These are phyloP conservation scores for Aspergillus olivimuriae DNA, from an alignment of 495 filamentous ascomycete genomes.

Conservation along the genomic window DNA sequence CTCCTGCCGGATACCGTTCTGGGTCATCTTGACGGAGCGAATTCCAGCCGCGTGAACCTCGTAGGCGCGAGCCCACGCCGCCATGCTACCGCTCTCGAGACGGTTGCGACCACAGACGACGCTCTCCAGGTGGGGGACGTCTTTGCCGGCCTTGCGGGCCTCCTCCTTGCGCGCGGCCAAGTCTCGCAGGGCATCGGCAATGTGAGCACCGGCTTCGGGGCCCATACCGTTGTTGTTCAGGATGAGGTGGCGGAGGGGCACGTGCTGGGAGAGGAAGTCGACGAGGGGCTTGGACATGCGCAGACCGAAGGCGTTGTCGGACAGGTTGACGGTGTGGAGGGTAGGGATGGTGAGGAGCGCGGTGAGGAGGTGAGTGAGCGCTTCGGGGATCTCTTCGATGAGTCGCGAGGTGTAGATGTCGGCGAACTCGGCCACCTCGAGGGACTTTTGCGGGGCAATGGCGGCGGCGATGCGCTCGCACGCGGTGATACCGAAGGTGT, in stretches of 20 bases:
- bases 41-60: conserved; percentile 67
- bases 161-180: conserved; percentile 79
- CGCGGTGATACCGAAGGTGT: conserved; percentile 85
- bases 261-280: conserved; percentile 77
- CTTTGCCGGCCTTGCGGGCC: conserved; percentile 59
- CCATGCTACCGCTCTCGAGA: conserved; percentile 93
- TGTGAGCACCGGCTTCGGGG: conserved; percentile 75
- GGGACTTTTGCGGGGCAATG: conserved; percentile 69
- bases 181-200: conserved; percentile 69
- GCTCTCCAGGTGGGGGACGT: conserved; percentile 79
- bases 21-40: conserved; percentile 90
- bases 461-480: conserved; percentile 75
- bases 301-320: conserved; percentile 95
- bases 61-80: conserved; percentile 83
- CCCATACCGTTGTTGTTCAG: conserved; percentile 99
- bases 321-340: conserved; percentile 87
- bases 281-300: conserved; percentile 80
- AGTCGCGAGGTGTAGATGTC: conserved; percentile 97
- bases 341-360: conserved; percentile 76
- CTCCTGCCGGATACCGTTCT: conserved; percentile 95
- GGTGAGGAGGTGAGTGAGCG: conserved; percentile 76
- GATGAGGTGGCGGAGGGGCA: conserved; percentile 83
- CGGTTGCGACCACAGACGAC: conserved; percentile 94
- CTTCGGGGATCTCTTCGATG: conserved; percentile 86
- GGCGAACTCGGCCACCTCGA: conserved; percentile 82